Base-by-base conservation (phyloP, 208 protist genomes). In the Acanthamoeba healyi region DNA sequence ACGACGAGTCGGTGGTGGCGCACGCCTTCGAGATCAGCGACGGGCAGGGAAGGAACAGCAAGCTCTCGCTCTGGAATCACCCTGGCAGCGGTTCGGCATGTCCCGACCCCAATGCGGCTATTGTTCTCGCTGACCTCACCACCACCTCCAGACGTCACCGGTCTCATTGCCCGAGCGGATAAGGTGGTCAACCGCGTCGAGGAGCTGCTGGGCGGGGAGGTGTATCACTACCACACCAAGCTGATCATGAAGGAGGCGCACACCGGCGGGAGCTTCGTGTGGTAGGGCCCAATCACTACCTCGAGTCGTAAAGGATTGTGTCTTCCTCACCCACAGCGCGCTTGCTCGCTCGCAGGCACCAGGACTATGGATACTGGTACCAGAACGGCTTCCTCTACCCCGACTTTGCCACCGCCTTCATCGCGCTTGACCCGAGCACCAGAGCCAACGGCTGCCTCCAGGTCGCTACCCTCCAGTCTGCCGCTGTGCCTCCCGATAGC, bases 321-420 rank as follows among this genome's bases (percentile, higher is more conserved):
- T n/a, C n/a, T n/a, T n/a, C n/a, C n/a, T n/a, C n/a, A n/a, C n/a
- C n/a, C n/a, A n/a, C n/a, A n/a, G n/a, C n/a, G n/a, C n/a, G n/a
- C n/a, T n/a, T 51, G 38, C 72, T 51, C n/a, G 29, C 42, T 82
- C 24, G 12, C n/a, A 77, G 84, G 84, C 89, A 93, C 36, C 89
- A 93, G 46, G 89, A 93, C 63, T 93, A 93, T 51, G 89, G 89
- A 10, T 93, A 93, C 63, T 93, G 89, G 89, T 93, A 93, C 63
- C 42, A 93, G 32, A 93, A 93, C 72, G 89, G 89, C 3, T 93
- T 19, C 32, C 72, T 93, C 46, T 93, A 70, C 22, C 89, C 89
- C 17, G 46, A 93, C 89, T 51, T 93, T 2, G 89, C 61, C 32
- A 86, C 89, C n/a, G 44, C 24, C 89, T 93, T 93, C 72, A 93